Percentiles rank a stretch among this genome's conserved stretches.
Evolutionary conservation across 306 rosid genomes (phyloP).

Genomic region (Malus sylvestris): DNA sequence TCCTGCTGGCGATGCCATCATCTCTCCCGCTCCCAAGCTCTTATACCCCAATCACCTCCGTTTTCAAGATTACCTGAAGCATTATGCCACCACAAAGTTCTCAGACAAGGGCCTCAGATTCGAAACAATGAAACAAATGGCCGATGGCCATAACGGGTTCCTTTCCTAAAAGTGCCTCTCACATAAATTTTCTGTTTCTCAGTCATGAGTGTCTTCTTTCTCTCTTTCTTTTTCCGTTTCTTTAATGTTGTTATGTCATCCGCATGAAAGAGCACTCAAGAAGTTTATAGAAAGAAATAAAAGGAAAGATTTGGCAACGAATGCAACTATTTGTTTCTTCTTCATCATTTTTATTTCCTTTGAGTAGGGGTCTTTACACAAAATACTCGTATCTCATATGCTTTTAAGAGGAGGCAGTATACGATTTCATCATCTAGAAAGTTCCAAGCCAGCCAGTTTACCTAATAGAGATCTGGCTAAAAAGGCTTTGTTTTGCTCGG

Average conservation of each 20-base stretch:
- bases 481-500: conserved; percentile 20
- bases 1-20: conserved; percentile 56
- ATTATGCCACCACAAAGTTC: conserved; percentile 67
- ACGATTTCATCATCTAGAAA: no score
- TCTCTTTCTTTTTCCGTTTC: background rate
- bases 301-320: background rate
- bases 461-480: conserved; percentile 16
- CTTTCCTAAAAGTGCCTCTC: conserved; percentile 9
- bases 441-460: no score
- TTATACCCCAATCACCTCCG: conserved; percentile 46
- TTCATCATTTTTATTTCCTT: background rate
- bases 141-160: conserved; percentile 22
- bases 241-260: background rate
- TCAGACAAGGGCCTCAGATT: conserved; percentile 62
- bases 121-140: conserved; percentile 48
- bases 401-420: background rate
- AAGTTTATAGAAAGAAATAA: background rate
- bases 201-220: background rate
- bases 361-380: background rate
- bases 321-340: background rate
- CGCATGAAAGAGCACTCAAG: background rate
- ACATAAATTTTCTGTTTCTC: background rate
- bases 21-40: conserved; percentile 58
- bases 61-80: conserved; percentile 67
- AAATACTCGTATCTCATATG: background rate